Conservation (phyloP, 2,329 filamentous ascomycete species). For the Claviceps spartinae region DNA sequence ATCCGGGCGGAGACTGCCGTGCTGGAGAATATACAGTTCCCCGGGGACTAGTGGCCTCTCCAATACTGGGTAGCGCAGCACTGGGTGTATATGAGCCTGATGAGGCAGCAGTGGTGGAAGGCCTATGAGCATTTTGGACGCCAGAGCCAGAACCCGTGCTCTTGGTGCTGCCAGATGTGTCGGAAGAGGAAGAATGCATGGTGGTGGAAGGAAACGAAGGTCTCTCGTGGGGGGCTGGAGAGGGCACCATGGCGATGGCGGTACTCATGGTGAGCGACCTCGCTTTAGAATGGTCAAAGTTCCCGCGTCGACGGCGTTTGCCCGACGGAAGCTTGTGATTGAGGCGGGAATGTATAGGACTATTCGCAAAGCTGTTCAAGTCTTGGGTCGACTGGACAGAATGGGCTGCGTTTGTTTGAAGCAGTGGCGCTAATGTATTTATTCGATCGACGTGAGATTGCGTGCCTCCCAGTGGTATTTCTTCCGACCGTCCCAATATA, state of each 20-base stretch:
- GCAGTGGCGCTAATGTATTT: too few relatives aligned
- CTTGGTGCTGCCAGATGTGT: conserved; percentile 3
- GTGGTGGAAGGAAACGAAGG: conserved; percentile 38
- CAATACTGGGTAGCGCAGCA: conserved; percentile 31
- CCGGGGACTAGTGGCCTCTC: conserved; percentile 41
- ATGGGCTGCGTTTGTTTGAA: background rate
- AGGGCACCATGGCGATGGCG: conserved; percentile 55
- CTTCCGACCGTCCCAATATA: background rate
- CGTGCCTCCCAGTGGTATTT: background rate
- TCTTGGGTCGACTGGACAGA: background rate
- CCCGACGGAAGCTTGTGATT: background rate
- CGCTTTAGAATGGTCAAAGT: background rate
- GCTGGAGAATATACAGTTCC: conserved; percentile 20
- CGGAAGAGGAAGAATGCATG: conserved; percentile 11
- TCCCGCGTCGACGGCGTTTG: background rate
- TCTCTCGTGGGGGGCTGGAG: conserved; percentile 53
- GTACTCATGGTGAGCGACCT: conserved; percentile 43
- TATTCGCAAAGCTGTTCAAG: background rate
- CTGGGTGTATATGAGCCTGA: conserved; percentile 20
- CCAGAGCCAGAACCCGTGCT: background rate
- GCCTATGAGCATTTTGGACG: conserved; percentile 33
- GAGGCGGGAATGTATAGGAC: background rate
- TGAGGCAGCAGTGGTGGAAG: conserved; percentile 15
- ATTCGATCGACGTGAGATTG: background rate
- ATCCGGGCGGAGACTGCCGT: conserved; percentile 44